These are phyloP conservation scores for Isatis lusitanica DNA, from an alignment of 441 rosid species.

Conservation along the genomic window DNA sequence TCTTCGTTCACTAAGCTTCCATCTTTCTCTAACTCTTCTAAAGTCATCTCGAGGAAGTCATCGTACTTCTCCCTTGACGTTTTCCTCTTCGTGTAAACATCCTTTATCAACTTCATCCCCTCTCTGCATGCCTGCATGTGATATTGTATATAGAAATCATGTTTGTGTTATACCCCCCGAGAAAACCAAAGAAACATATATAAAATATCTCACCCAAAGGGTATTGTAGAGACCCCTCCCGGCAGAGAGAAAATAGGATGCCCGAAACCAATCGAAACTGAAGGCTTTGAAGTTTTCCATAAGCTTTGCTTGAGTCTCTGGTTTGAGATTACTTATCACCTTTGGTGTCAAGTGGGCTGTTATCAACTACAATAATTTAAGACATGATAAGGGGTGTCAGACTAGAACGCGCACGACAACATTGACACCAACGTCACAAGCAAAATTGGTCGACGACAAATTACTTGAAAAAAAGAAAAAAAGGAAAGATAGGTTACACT, in stretches of 20 bases:
- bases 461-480: too few species aligned
- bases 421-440: too few species aligned
- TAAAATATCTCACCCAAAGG: constrained; percentile 15
- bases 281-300: neutral
- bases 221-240: constrained; percentile 13
- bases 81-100: constrained; percentile 1
- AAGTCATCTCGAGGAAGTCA: constrained; percentile 11
- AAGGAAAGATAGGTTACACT: neutral
- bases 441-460: too few species aligned
- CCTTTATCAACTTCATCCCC: neutral
- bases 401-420: too few species aligned
- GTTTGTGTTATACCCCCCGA: neutral
- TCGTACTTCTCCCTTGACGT: constrained; percentile 11
- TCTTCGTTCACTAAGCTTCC: constrained; percentile 8
- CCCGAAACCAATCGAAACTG: constrained; percentile 13
- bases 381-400: too few species aligned
- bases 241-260: neutral
- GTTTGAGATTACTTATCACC: constrained; percentile 10
- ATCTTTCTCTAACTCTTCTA: constrained; percentile 27
- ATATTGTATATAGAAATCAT: neutral
- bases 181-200: neutral
- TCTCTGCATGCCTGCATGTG: constrained; percentile 8
- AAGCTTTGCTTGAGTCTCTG: constrained; percentile 7
- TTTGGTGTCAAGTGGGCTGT: constrained; percentile 6
- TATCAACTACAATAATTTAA: neutral